Base-by-base conservation (phyloP, 768 basidiomycete species). In the Termitomyces sp. region DNA sequence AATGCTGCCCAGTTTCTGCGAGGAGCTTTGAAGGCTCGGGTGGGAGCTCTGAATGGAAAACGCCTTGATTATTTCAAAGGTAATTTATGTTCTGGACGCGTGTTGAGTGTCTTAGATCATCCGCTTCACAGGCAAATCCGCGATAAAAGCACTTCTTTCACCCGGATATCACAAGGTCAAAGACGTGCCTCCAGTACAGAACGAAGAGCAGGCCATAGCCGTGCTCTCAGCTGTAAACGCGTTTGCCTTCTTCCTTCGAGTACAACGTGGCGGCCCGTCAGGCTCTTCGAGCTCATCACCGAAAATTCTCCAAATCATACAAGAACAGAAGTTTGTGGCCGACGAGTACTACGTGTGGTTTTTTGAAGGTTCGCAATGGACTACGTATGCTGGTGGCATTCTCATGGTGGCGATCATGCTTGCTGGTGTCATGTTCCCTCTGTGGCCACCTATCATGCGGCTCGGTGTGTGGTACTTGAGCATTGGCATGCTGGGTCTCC, bases 11-110 rank as follows among this genome's bases (percentile, higher is more conserved):
- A 90, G 63, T 99, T 91, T 67, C 77, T 99, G 50, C 85, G 97
- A 46, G 87, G 90, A 62, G 87, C 92, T 2, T 85, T 98, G 65
- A 98, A 97, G 77, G 82, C 87, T 54, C 82, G 92, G 61, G 87
- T 89, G 10, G 97, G 97, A 22, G 89, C 94, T 9, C 74, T 98
- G 66, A 92, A 92, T 64, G 96, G 96, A 24, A 97, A 96, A 72
- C 87, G 96, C 36, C 75, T 95, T 52, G 96, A 98, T 72, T 99
- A 98, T 75, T 99, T 98, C 80, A 99, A 94, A 78, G 97, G 96
- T 94, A 52, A 63, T 80, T 67, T 36, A 44, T 44, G 48, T 48
- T 47, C 14, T 32, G 10, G 42, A 51, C 12, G 29, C 49, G 22
- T 27, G 32, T 47, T 10, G 5, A 34, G 7, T 27, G 26, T 13